Base-by-base conservation (phyloP, 371 early-diverging fungal genomes). In the Paramicrosporidium saccamoebae region DNA sequence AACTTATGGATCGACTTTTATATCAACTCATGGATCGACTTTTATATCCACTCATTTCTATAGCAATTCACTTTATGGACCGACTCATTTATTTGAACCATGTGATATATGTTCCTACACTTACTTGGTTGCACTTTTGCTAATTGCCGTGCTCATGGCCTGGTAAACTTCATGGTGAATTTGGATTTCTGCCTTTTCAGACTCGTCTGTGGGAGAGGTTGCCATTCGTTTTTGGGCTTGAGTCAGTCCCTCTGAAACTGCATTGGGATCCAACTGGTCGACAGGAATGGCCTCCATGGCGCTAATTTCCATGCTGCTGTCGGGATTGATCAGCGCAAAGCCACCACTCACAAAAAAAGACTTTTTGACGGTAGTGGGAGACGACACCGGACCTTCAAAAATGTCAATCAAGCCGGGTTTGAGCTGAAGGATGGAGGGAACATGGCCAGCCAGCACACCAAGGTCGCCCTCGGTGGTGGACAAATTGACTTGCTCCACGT, bases 361-460 rank as follows among this genome's bases (percentile, higher is more conserved):
- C 21, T 15, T 10, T 16, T 4, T n/a, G 35, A 13, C 10, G 8
- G 7, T 17, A 9, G 21, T 24, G 23, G 12, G 26, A 12, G 7
- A 7, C 7, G 7, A 22, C 7, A 7, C 8, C 7, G 7, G 10
- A 21, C 9, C 10, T 9, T 8, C 10, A 14, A 22, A 7, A 29
- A 90, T 50, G 39, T 78, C 82, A 24, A 77, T 30, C 19, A 88
- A 44, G 27, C 88, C 84, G 28, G 90, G 78, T 49, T 66, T 67
- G 32, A 92, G 64, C 57, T 88, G 78, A 39, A 82, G 75, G 37
- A 92, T 69, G 26, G 71, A 62, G 14, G 90, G 81, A 29, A 90
- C 82, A 60, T 92, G 94, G 54, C 73, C 67, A 39, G 84, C 81
- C 22, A 92, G 63, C 35, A 92, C 67, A 79, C 90, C 94, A 72